These are phyloP conservation scores for Lanmaoa rubissima DNA, from an alignment of 768 basidiomycete species.

Conservation along the genomic window DNA sequence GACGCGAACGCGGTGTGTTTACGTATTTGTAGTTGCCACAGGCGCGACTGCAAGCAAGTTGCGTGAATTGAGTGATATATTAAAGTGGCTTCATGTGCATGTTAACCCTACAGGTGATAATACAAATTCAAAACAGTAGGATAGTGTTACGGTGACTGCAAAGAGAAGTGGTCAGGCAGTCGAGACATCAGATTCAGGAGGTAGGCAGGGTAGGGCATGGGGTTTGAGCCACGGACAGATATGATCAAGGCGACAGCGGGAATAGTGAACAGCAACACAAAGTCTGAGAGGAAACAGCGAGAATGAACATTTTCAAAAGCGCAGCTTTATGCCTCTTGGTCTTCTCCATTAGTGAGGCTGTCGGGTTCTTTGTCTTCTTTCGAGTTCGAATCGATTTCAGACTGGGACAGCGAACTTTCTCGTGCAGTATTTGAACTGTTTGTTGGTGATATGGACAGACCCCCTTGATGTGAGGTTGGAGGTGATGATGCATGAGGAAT, in stretches of 20 bases:
- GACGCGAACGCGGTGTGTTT: background rate
- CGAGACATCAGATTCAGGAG: slow-evolving; percentile 12
- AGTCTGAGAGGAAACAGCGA: slow-evolving; percentile 3
- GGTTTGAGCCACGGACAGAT: slow-evolving; percentile 20
- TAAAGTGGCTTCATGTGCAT: slow-evolving; percentile 18
- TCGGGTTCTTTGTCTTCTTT: slow-evolving; percentile 19
- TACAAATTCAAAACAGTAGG: slow-evolving; percentile 26
- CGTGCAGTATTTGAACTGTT: slow-evolving; percentile 65
- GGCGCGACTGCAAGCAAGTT: slow-evolving; percentile 7
- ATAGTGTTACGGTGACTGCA: slow-evolving; percentile 22
- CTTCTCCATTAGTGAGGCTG: slow-evolving; percentile 8
- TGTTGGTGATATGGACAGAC: slow-evolving; percentile 73
- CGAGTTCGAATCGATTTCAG: slow-evolving; percentile 16
- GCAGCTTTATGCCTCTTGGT: slow-evolving; percentile 15
- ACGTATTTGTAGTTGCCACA: slow-evolving; percentile 10
- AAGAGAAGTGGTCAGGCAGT: slow-evolving; percentile 11
- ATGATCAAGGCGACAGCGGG: slow-evolving; percentile 21
- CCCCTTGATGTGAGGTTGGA: slow-evolving; percentile 48
- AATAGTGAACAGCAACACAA: slow-evolving; percentile 19
- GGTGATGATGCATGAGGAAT: slow-evolving; percentile 89
- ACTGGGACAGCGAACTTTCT: slow-evolving; percentile 47
- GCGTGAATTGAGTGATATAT: slow-evolving; percentile 13
- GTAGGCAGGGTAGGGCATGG: slow-evolving; percentile 14
- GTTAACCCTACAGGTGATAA: slow-evolving; percentile 30
- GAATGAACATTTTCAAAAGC: slow-evolving; percentile 1